Evolutionary conservation across 1,284 basidiomycete species (phyloP), one percentile per base, ranked within the genome.

Genomic region (Sporisorium graminicola): DNA sequence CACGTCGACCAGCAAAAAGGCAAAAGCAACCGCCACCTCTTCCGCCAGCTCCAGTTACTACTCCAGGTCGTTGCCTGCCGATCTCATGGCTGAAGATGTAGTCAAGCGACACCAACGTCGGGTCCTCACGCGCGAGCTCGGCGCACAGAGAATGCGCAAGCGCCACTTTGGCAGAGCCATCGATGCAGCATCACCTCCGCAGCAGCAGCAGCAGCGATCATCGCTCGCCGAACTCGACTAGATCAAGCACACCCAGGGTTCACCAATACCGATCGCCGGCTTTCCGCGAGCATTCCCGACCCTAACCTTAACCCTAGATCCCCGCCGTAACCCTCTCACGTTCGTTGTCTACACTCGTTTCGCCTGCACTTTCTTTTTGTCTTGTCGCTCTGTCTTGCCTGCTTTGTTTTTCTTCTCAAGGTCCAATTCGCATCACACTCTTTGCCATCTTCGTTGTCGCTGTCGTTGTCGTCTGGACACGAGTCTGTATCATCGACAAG

Each of bases 131-230:
- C 58, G 63, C 46, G 55, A 56, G 1, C 31, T 62, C 13, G 56
- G 46, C 22, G 47, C 40, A 3, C 56, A 24, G 3, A 65, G 31
- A 54, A 44, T 62, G 63, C 58, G 59, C 7, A 72, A 60, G 27
- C 69, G 64, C 37, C 69, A 63, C 59, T 72, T 72, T 52, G 64
- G 69, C 13, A 46, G 53, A 24, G 50, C 59, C 2, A 6, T 65
- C 40, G 37, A 51, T 24, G 58, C 53, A n/a, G 42, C 47, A 33
- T 29, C 46, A 20, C 44, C 46, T 29, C 54, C 20, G 13, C 37
- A 33, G 13, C 46, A 57, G 37, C 35, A 37, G 35, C 35, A 37
- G 35, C 35, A 37, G 42, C 42, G 18, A 58, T 31, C 56, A 3
- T 49, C 50, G 35, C 56, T 65, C 7, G 29, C 33, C 10, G 20